Base-by-base conservation (phyloP, 2,329 filamentous ascomycete species). In the Colletotrichum lini region DNA sequence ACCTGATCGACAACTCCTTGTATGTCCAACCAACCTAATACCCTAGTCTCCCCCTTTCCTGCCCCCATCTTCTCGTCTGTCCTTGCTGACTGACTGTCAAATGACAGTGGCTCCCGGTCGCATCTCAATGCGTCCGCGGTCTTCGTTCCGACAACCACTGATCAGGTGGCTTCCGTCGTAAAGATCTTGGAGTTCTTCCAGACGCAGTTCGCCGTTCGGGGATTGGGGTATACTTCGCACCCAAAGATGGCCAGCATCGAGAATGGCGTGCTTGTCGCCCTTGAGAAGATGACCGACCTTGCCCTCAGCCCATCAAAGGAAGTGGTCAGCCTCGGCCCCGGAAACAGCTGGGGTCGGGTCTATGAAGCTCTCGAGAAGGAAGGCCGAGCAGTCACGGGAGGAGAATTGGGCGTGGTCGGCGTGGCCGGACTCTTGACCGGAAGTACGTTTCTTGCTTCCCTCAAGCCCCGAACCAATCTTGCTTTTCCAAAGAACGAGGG, bases 141-240 rank as follows among this genome's bases (percentile, higher is more conserved):
- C 42, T 59, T 59, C 6, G 42, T 45, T 12, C 57, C 57, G 42
- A 23, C 26, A 16, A 18, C 21, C 21, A 15, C 57, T 10, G 57
- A 47, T 2, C 57, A 59, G 23, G 42, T 59, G 7, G 57, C 57
- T 23, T 23, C 42, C 2, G 57, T 40, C 42, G 40, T 59, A 12
- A 59, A 59, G 23, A 18, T 47, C 16, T 23, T 59, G 21, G 42
- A 59, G 42, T 59, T 59, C 16, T 59, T 59, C 57, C 5, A 47
- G 1, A 21, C 40, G 21, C 42, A 15, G 12, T 59, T 59, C n/a
- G 42, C 57, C 13, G 18, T 59, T 15, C 40, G 40, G 9, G 42
- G 57, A 4, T 12, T 21, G 18, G 42, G 57, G 4, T 23, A 45
- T 7, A 59, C 57, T 12, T 47, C 57, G 13, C 40, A 59, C 42